Evolutionary conservation across 371 early-diverging fungal species (phyloP).

Genomic region (Vairimorpha necatrix): DNA sequence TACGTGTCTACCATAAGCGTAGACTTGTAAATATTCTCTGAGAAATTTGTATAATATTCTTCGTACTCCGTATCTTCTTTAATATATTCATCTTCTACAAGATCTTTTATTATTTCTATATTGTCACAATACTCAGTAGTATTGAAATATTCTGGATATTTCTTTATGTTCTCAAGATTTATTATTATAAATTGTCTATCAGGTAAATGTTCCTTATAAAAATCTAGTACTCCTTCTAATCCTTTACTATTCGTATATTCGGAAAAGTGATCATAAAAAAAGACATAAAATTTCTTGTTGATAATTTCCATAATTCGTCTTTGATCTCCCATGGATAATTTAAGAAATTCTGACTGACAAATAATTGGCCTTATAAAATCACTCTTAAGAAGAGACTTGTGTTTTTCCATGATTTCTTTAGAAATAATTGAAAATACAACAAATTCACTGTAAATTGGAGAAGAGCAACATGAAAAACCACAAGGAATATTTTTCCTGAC

Average conservation of each 20-base stretch:
- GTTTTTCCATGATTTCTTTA: constrained; percentile 24
- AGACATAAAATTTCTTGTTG: constrained; percentile 12
- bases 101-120: constrained; percentile 21
- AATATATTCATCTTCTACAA: constrained; percentile 12
- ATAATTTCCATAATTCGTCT: constrained; percentile 11
- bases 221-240: constrained; percentile 21
- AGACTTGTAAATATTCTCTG: constrained; percentile 15
- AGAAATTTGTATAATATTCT: constrained; percentile 17
- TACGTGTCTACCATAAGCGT: constrained; percentile 23
- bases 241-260: constrained; percentile 14
- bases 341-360: constrained; percentile 28
- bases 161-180: constrained; percentile 1
- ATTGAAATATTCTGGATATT: constrained; percentile 23
- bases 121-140: too few species aligned
- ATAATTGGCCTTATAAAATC: constrained; percentile 34
- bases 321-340: constrained; percentile 6
- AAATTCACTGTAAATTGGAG: background rate
- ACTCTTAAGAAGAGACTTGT: constrained; percentile 31
- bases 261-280: constrained; percentile 44
- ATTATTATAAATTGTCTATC: constrained; percentile 25
- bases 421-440: constrained; percentile 26
- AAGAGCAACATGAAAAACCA: constrained; percentile 48
- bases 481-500: constrained; percentile 40
- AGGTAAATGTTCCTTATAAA: constrained; percentile 23
- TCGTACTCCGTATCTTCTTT: constrained; percentile 30